Conservation (phyloP, 2,329 filamentous ascomycete genomes). For the Monascus ruber region DNA sequence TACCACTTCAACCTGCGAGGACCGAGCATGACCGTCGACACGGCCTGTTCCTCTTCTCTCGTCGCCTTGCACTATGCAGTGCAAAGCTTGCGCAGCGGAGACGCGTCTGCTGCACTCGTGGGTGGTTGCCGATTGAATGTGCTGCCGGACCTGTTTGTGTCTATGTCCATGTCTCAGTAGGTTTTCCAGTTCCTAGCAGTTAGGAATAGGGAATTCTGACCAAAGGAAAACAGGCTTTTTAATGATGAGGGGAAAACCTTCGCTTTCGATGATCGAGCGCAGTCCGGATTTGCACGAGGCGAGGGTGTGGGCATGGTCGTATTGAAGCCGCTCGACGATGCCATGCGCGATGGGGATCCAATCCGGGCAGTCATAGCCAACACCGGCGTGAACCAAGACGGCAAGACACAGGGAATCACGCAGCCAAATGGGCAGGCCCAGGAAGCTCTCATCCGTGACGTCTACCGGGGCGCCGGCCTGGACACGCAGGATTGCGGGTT, state of each 20-base stretch:
- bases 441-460: slow-evolving; percentile 20
- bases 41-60: slow-evolving; percentile 21
- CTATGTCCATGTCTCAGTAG: slow-evolving; percentile 8
- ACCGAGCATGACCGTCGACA: slow-evolving; percentile 21
- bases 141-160: slow-evolving; percentile 9
- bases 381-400: slow-evolving; percentile 35
- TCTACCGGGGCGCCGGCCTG: slow-evolving; percentile 20
- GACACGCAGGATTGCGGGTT: slow-evolving; percentile 11
- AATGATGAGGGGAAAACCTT: slow-evolving; percentile 18
- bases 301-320: slow-evolving; percentile 34
- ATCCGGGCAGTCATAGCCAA: slow-evolving; percentile 34
- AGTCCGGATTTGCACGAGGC: slow-evolving; percentile 36
- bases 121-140: slow-evolving; percentile 17
- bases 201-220: too few species aligned
- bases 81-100: slow-evolving; percentile 13
- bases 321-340: slow-evolving; percentile 32
- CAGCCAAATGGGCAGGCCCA: slow-evolving; percentile 29
- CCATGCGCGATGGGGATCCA: slow-evolving; percentile 30
- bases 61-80: slow-evolving; percentile 23
- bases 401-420: slow-evolving; percentile 35
- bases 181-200: too few species aligned
- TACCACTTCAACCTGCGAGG: slow-evolving; percentile 25
- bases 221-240: slow-evolving; percentile 8
- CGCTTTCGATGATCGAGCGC: slow-evolving; percentile 28
- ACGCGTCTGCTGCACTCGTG: slow-evolving; percentile 15